A percentile compares a stretch with the other conserved stretches of the same genome.
Evolutionary conservation across 2,329 filamentous ascomycete species (phyloP).

Genomic region (Colletotrichum sp.): DNA sequence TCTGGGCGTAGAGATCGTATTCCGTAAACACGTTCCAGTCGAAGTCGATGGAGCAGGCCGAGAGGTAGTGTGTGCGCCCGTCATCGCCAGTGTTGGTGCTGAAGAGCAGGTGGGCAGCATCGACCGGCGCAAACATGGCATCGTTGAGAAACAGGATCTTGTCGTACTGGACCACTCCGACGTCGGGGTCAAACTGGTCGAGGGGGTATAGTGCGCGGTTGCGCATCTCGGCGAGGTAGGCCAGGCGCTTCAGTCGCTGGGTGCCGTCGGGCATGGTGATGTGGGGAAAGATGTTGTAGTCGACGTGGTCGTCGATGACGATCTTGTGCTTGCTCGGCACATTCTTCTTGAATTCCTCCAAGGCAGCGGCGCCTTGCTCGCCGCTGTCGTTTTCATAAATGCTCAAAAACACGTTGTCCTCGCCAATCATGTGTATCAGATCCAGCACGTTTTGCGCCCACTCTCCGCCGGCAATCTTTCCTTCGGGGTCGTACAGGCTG

Average conservation of each 20-base stretch:
- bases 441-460: constrained; percentile 69
- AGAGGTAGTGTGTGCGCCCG: constrained; percentile 64
- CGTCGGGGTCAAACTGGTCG: constrained; percentile 46
- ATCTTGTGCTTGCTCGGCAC: constrained; percentile 55
- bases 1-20: constrained; percentile 77
- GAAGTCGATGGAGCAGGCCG: constrained; percentile 71
- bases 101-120: constrained; percentile 65
- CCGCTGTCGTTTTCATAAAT: constrained; percentile 78
- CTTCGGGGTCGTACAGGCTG: constrained; percentile 70
- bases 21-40: constrained; percentile 72
- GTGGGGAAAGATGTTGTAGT: constrained; percentile 60
- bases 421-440: constrained; percentile 69
- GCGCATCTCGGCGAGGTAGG: constrained; percentile 74
- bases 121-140: constrained; percentile 56
- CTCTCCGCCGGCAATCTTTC: constrained; percentile 62
- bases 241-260: constrained; percentile 72
- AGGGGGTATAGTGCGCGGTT: constrained; percentile 73
- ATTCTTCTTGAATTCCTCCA: constrained; percentile 55
- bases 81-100: constrained; percentile 58
- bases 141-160: constrained; percentile 73
- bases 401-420: constrained; percentile 72
- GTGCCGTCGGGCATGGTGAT: constrained; percentile 67
- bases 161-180: constrained; percentile 47
- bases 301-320: constrained; percentile 64
- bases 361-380: constrained; percentile 55